A percentile compares a stretch with the other conserved stretches of the same genome.
phyloP scores from a whole-genome alignment of 305 asterid species.

The Fraxinus xanthoxyloides region DNA sequence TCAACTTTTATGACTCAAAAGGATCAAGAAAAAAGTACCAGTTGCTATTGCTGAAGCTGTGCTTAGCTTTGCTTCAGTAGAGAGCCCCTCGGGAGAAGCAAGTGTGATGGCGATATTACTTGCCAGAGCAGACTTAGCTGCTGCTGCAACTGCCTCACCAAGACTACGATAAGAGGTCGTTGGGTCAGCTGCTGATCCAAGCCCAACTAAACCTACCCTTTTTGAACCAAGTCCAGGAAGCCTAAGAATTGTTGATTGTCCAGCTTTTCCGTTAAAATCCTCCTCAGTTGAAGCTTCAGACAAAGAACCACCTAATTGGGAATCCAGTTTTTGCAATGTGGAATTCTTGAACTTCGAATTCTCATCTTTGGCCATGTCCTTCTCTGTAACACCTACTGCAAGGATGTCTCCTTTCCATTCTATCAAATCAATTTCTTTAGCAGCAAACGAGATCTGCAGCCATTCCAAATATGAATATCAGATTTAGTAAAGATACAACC shows the following conservation, averaged over 20 bases:
- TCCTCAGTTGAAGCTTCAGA: slow-evolving; percentile 86
- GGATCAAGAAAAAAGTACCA: slow-evolving; percentile 40
- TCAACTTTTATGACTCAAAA: not conserved
- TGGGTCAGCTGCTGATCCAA: slow-evolving; percentile 49
- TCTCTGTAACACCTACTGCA: slow-evolving; percentile 87
- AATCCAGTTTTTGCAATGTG: slow-evolving; percentile 69
- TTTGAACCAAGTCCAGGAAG: slow-evolving; percentile 77
- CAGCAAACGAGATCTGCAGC: slow-evolving; percentile 70
- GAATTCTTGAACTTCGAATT: slow-evolving; percentile 67
- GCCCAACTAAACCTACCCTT: slow-evolving; percentile 78
- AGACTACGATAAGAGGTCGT: slow-evolving; percentile 59
- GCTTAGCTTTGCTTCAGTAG: slow-evolving; percentile 57
- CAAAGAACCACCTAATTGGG: slow-evolving; percentile 63
- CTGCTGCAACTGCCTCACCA: slow-evolving; percentile 90
- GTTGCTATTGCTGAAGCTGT: slow-evolving; percentile 86
- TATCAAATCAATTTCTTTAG: slow-evolving; percentile 77
- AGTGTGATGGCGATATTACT: slow-evolving; percentile 73
- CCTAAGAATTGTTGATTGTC: slow-evolving; percentile 80
- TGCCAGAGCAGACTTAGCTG: slow-evolving; percentile 79
- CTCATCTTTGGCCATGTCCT: slow-evolving; percentile 79
- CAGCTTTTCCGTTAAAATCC: slow-evolving; percentile 81
- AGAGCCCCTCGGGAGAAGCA: slow-evolving; percentile 67
- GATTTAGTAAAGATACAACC: slow-evolving; percentile 13
- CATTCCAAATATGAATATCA: slow-evolving; percentile 3
- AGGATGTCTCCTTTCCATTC: slow-evolving; percentile 99